These are phyloP conservation scores for Talaromyces marneffei DNA, from an alignment of 2,329 filamentous ascomycete species.

Conservation along the genomic window DNA sequence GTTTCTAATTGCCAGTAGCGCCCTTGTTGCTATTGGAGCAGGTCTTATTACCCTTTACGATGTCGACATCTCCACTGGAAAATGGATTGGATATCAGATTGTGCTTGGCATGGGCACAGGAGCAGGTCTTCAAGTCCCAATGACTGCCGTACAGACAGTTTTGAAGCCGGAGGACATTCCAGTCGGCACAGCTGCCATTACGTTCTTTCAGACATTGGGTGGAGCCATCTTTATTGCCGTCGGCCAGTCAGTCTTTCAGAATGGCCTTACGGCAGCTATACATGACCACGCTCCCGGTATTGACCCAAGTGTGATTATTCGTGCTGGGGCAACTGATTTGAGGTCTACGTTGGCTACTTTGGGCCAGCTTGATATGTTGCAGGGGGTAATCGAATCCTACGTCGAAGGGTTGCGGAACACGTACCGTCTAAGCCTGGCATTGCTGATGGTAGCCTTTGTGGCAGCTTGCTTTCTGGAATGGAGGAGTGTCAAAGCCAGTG, in stretches of 20 bases:
- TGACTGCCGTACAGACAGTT: slow-evolving; percentile 20
- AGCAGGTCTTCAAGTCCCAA: slow-evolving; percentile 21
- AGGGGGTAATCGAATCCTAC: slow-evolving; percentile 19
- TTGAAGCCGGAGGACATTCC: slow-evolving; percentile 25
- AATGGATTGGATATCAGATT: slow-evolving; percentile 31
- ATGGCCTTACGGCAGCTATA: slow-evolving; percentile 14
- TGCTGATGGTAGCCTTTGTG: slow-evolving; percentile 18
- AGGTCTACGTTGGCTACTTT: not conserved
- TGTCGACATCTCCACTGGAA: slow-evolving; percentile 16
- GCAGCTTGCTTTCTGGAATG: slow-evolving; percentile 21
- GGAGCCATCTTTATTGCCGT: slow-evolving; percentile 34
- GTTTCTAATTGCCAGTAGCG: slow-evolving; percentile 7
- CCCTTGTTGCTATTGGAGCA: slow-evolving; percentile 13
- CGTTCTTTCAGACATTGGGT: slow-evolving; percentile 34
- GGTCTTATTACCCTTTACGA: slow-evolving; percentile 19
- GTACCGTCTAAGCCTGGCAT: slow-evolving; percentile 20
- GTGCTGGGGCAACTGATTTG: slow-evolving; percentile 1
- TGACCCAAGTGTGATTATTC: not conserved
- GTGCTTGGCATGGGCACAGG: slow-evolving; percentile 24
- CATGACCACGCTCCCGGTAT: not conserved
- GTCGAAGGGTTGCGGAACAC: slow-evolving; percentile 19
- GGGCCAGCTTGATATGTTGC: not conserved
- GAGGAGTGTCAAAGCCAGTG: slow-evolving; percentile 21
- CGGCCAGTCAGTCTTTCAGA: slow-evolving; percentile 26
- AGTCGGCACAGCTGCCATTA: slow-evolving; percentile 29